Evolutionary conservation across 2,329 filamentous ascomycete genomes (phyloP), one percentile per base, ranked within the genome.

Genomic region (Mycogone perniciosa): DNA sequence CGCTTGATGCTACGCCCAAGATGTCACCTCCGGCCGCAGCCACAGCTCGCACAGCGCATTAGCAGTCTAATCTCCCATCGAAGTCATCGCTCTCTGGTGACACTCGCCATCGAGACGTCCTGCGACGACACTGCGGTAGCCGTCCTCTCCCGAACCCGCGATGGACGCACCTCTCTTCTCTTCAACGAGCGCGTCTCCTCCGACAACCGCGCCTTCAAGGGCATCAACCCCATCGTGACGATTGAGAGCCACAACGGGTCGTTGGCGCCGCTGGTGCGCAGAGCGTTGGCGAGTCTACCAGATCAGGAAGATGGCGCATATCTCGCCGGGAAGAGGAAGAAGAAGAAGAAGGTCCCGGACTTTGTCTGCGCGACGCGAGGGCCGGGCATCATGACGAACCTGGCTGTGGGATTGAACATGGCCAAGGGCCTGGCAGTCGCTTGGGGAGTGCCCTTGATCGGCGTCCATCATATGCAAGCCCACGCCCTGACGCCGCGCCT

Each of bases 391-490:
- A 73, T 80, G 31, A 78, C 85, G 5, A 89, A 88, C 60, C 76
- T 99, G 31, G 78, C 82, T 20, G 82, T 85, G 11, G 93, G 93
- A 0, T 67, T 97, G 8, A 84, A 89, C 63, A 85, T 84, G 26
- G 93, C 89, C 13, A 97, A 97, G 68, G 93, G 90, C 0, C 76
- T 97, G 20, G 83, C 91, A 0, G 75, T 88, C 20, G 90, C 89
- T 35, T 95, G 88, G 88, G 78, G 83, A 56, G 78, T 90, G 35
- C 91, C 92, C 3, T 72, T 97, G 31, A 67, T 97, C 1, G 93
- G 84, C 1, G 88, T 96, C 1, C 88, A 99, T 67, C 93, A 99
- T 68, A 97, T 99, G 93, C 91, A 96, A 66, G 93, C 91, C 8
- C 93, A 99, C 68, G 86, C 93, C 13, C 72, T 99, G 55, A 97